Base-by-base conservation (phyloP, 1,284 basidiomycete genomes). In the Gomphus bonarii region DNA sequence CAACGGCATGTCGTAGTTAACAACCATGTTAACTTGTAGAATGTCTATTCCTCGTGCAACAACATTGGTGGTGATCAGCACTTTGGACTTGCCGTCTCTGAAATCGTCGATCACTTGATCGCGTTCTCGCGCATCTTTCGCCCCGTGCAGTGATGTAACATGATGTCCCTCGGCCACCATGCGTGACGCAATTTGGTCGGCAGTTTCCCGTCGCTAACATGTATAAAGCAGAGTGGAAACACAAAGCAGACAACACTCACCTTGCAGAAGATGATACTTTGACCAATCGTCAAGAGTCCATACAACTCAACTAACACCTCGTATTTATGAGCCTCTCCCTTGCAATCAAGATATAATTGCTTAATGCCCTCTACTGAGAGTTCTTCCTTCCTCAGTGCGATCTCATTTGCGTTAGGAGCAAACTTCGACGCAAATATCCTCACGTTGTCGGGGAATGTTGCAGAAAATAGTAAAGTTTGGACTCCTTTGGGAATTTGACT, bases 31-130 rank as follows among this genome's bases (percentile, higher is more conserved):
- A 63, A 99, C 97, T 75, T 98, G 95, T 62, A 93, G 79, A 65
- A 99, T 97, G 68, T 99, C 97, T 75, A 99, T 99, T 49, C 97
- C 97, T 38, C 97, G 85, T 9, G 97, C 94, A 63, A 99, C 89
- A 65, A 99, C 97, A 71, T 99, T 99, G 55, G 97, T 99, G 55
- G 97, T 97, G 69, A 99, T 99, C 62, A 99, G 75, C 43, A 97
- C 95, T 73, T 99, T 99, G 70, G 93, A 92, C 68, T 87, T 88
- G 59, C 97, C 97, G 65, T 97, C 88, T 53, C 97, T 81, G 84
- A 99, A 99, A 28, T 84, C 84, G 68, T 98, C 95, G 66, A 99
- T 95, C 62, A 95, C 88, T 40, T 80, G 67, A 71, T 99, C 97
- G 65, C 97, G 91, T 66, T 95, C 92, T 1, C 76, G 63, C 12